These are phyloP conservation scores for Rhodosorus marinus DNA, from an alignment of 23 red algal genomes.

Conservation along the genomic window DNA sequence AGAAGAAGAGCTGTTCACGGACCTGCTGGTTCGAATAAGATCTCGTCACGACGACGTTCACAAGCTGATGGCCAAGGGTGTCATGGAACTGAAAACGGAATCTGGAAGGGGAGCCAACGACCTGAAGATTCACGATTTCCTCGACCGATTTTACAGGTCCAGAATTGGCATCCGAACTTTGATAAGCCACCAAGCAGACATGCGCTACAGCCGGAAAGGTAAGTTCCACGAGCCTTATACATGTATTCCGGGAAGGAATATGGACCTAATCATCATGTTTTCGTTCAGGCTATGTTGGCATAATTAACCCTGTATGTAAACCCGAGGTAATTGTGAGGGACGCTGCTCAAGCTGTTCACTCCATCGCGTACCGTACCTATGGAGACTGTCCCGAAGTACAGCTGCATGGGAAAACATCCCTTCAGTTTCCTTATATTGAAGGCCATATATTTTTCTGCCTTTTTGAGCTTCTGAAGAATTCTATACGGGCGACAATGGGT, in stretches of 20 bases:
- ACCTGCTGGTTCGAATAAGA: conserved; percentile 43
- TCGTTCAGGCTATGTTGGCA: conserved; percentile 55
- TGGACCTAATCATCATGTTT: no score
- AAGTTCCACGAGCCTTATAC: no score
- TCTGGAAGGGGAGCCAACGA: conserved; percentile 46
- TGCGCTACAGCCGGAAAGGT: conserved; percentile 18
- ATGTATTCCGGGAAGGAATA: no score
- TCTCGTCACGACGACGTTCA: conserved; percentile 76
- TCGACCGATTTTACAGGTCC: conserved; percentile 92
- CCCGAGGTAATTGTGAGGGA: conserved; percentile 56
- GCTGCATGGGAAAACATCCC: conserved; percentile 52
- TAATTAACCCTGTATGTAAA: conserved; percentile 64
- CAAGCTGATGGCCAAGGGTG: conserved; percentile 63
- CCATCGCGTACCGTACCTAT: conserved; percentile 60
- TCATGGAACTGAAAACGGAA: conserved; percentile 74
- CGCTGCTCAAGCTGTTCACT: conserved; percentile 36
- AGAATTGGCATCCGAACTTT: conserved; percentile 84
- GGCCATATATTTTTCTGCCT: conserved; percentile 61
- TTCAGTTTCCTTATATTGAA: conserved; percentile 88
- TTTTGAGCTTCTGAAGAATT: conserved; percentile 78
- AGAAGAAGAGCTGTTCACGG: conserved; percentile 58
- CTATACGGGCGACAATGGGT: conserved; percentile 67
- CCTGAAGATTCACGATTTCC: conserved; percentile 70
- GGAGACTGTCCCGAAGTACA: conserved; percentile 57
- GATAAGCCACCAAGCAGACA: conserved; percentile 66